A percentile compares a stretch with the other conserved stretches of the same genome.
These are phyloP conservation scores for Aspergillus steynii DNA, from an alignment of 495 filamentous ascomycete genomes.

Conservation along the genomic window DNA sequence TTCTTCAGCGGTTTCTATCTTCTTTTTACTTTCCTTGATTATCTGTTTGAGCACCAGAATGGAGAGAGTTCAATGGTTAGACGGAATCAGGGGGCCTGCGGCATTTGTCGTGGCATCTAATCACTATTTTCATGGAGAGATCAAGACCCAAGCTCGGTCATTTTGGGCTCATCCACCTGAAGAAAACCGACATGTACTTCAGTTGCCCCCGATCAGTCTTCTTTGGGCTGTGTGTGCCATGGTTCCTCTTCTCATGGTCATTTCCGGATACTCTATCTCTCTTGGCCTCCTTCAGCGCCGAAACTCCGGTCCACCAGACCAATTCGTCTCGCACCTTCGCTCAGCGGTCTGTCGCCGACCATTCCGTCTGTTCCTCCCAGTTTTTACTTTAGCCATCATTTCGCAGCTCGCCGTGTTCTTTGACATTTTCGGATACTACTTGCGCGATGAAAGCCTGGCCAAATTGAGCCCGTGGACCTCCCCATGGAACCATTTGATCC, in stretches of 20 bases:
- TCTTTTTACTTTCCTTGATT: no score
- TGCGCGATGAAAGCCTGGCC: no score
- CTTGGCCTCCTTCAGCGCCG: not conserved
- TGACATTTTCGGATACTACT: no score
- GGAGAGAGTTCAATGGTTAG: no score
- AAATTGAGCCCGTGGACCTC: no score
- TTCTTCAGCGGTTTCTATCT: no score
- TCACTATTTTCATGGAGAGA: not conserved
- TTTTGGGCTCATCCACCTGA: not conserved
- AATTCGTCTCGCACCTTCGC: not conserved
- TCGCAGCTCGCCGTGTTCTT: not conserved
- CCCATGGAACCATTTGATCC: no score
- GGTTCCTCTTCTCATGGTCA: constrained; percentile 1
- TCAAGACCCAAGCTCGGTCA: not conserved
- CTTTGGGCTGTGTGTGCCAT: not conserved
- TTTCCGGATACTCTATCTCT: not conserved
- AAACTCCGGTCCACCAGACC: not conserved
- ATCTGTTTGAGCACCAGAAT: no score
- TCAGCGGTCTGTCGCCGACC: not conserved
- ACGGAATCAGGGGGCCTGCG: not conserved
- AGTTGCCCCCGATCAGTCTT: not conserved
- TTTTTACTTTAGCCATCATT: not conserved
- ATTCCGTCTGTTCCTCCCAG: not conserved
- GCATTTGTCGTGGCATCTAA: not conserved
- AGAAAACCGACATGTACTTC: not conserved